phyloP scores from a whole-genome alignment of 2,329 filamentous ascomycete species.

The Tolypocladium ovalisporum region DNA sequence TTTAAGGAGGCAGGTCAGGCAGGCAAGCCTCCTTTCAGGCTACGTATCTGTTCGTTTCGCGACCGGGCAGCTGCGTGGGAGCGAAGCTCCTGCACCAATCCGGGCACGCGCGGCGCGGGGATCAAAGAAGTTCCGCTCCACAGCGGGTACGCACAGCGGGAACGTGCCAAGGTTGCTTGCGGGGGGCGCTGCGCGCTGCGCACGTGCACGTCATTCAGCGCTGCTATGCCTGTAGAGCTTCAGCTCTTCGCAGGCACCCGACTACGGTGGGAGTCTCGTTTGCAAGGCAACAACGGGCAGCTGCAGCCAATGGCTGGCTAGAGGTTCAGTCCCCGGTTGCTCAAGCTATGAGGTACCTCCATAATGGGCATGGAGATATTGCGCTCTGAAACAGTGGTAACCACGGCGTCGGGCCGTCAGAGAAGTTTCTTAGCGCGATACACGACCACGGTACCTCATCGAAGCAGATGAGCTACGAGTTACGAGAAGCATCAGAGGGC shows the following conservation, averaged over 20 bases:
- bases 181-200: not conserved
- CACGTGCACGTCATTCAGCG: not conserved
- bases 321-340: not conserved
- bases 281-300: not conserved
- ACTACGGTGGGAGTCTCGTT: not conserved
- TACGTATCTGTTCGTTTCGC: conserved; percentile 17
- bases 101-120: not conserved
- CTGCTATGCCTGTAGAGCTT: not conserved
- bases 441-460: too few relatives aligned
- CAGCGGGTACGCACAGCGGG: not conserved
- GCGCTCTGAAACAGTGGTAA: not conserved
- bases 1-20: conserved; percentile 7
- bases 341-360: not conserved
- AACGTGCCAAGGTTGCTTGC: not conserved
- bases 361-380: too few relatives aligned
- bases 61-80: conserved; percentile 1
- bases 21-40: conserved; percentile 17
- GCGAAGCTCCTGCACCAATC: conserved; percentile 1
- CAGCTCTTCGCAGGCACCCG: not conserved
- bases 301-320: not conserved
- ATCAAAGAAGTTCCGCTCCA: conserved; percentile 3
- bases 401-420: not conserved
- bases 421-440: not conserved
- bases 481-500: not conserved
- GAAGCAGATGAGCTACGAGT: not conserved